These are phyloP conservation scores for Penicillium sp. DNA, from an alignment of 2,329 filamentous ascomycete genomes.

Conservation along the genomic window DNA sequence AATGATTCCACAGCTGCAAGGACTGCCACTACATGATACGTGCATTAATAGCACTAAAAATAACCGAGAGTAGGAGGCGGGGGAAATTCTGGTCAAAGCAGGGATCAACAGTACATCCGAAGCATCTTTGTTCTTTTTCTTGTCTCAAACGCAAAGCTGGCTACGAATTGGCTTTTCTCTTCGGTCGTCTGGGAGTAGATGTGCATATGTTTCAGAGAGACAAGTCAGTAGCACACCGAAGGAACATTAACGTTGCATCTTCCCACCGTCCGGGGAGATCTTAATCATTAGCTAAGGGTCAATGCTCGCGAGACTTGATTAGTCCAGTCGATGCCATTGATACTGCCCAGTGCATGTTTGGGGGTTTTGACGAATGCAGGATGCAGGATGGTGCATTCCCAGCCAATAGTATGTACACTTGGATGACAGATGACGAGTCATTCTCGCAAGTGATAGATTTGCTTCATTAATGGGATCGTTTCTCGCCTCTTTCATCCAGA, in stretches of 20 bases:
- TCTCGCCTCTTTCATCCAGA: too few species aligned
- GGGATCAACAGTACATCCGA: background rate
- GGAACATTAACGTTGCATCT: slow-evolving; percentile 11
- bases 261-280: background rate
- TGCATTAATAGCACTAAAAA: background rate
- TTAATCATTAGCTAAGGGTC: background rate
- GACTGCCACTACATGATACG: background rate
- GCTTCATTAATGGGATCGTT: too few species aligned
- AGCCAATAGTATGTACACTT: background rate
- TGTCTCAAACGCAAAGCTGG: background rate
- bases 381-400: too few species aligned
- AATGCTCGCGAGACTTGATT: background rate
- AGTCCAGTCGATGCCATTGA: too few species aligned
- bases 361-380: too few species aligned
- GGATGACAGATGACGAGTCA: background rate
- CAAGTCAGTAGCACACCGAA: background rate
- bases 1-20: background rate
- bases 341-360: too few species aligned
- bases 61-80: background rate
- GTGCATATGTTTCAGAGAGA: background rate
- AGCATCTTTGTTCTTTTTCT: background rate
- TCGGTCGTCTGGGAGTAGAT: background rate
- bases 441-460: background rate
- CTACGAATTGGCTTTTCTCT: background rate
- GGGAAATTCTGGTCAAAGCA: background rate